phyloP scores from a whole-genome alignment of 1,139 yeast species.

The Diutina ranongensis region DNA sequence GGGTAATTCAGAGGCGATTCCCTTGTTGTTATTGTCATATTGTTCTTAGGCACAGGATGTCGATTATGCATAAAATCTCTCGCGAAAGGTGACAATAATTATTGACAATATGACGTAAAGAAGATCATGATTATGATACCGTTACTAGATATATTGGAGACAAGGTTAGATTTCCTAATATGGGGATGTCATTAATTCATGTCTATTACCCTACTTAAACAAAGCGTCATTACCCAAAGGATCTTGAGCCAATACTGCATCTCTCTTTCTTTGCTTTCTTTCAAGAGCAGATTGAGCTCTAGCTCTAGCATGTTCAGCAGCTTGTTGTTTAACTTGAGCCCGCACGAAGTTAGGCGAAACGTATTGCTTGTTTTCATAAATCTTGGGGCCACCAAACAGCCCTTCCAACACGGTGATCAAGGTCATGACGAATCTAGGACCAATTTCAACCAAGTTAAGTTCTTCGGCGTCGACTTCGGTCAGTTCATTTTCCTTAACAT shows the following conservation, averaged over 20 bases:
- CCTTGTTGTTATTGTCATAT: too few relatives aligned
- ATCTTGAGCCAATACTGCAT: constrained; percentile 63
- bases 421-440: constrained; percentile 93
- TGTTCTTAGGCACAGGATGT: too few relatives aligned
- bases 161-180: neutral
- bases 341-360: constrained; percentile 93
- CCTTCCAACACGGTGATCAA: constrained; percentile 90
- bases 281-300: constrained; percentile 75
- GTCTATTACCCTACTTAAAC: constrained; percentile 31
- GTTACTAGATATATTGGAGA: too few relatives aligned
- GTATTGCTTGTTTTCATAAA: constrained; percentile 92
- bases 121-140: too few relatives aligned
- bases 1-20: too few relatives aligned
- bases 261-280: constrained; percentile 66
- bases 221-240: constrained; percentile 75
- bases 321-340: constrained; percentile 73
- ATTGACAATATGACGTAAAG: too few relatives aligned
- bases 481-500: constrained; percentile 37
- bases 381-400: constrained; percentile 95
- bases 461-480: constrained; percentile 35
- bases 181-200: neutral
- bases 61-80: too few relatives aligned
- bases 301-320: constrained; percentile 68
- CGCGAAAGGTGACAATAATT: too few relatives aligned
- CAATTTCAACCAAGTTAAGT: constrained; percentile 80